A percentile compares a stretch with the other conserved stretches of the same genome.
Conservation (phyloP, 805 yeast species). For the Kurtzmaniella cleridarum region DNA sequence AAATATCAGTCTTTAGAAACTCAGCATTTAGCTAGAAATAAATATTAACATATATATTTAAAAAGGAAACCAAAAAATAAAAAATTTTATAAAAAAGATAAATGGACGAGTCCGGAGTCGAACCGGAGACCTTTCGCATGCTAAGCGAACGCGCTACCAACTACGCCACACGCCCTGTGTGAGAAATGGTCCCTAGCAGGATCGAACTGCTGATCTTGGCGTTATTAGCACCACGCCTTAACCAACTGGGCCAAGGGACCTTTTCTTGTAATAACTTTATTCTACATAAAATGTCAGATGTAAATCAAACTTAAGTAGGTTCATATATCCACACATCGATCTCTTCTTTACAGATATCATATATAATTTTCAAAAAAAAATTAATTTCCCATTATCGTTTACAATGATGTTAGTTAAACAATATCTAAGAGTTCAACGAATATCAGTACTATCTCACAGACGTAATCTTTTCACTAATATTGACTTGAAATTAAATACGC, state of each 20-base stretch:
- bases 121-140: conserved; percentile 47
- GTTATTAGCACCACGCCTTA: conserved; percentile 51
- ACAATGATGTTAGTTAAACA: too few relatives aligned
- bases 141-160: conserved; percentile 47
- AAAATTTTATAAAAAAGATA: conserved; percentile 12
- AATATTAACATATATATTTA: neutral
- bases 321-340: too few relatives aligned
- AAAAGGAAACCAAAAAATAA: neutral
- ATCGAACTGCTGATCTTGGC: conserved; percentile 80
- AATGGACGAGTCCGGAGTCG: conserved; percentile 39
- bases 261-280: too few relatives aligned
- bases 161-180: too few relatives aligned
- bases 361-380: too few relatives aligned
- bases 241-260: conserved; percentile 54
- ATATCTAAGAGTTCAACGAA: too few relatives aligned
- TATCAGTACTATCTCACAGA: too few relatives aligned
- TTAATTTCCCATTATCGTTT: too few relatives aligned
- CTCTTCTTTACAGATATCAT: too few relatives aligned
- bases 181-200: conserved; percentile 80
- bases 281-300: too few relatives aligned
- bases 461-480: too few relatives aligned
- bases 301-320: too few relatives aligned
- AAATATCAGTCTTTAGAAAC: neutral
- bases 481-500: neutral
- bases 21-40: neutral